Evolutionary conservation across 2,329 filamentous ascomycete species (phyloP).

Genomic region (Myriosclerotinia scirpicola): DNA sequence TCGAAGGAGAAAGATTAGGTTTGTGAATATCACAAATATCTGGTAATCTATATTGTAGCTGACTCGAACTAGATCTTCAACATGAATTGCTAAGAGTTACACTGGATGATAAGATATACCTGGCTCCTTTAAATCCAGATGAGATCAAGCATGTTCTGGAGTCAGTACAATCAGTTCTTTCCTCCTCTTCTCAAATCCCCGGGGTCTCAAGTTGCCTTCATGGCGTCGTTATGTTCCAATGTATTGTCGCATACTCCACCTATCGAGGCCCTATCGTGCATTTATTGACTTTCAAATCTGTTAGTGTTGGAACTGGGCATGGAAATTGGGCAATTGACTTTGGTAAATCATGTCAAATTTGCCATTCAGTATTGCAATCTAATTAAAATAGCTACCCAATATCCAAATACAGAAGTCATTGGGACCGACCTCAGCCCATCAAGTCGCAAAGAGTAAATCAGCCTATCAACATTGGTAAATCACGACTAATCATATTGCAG

Average conservation of each 20-base stretch:
- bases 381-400: constrained; percentile 6
- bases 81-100: constrained; percentile 30
- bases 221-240: neutral
- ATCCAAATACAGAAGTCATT: constrained; percentile 13
- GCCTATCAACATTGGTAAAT: neutral
- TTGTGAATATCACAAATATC: neutral
- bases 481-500: constrained; percentile 1
- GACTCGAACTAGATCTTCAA: constrained; percentile 27
- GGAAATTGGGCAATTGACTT: constrained; percentile 62
- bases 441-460: neutral
- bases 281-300: neutral
- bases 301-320: constrained; percentile 50
- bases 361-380: neutral
- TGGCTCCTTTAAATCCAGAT: constrained; percentile 35
- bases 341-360: constrained; percentile 44
- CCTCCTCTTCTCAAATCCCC: neutral
- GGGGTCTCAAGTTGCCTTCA: no score
- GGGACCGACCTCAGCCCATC: constrained; percentile 16
- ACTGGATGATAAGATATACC: constrained; percentile 28
- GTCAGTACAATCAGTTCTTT: constrained; percentile 26
- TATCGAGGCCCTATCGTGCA: neutral
- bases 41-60: neutral
- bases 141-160: constrained; percentile 40
- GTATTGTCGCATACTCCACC: neutral
- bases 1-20: constrained; percentile 27